phyloP scores from a whole-genome alignment of 805 yeast genomes.

The Grigorovia yakushimaensis region DNA sequence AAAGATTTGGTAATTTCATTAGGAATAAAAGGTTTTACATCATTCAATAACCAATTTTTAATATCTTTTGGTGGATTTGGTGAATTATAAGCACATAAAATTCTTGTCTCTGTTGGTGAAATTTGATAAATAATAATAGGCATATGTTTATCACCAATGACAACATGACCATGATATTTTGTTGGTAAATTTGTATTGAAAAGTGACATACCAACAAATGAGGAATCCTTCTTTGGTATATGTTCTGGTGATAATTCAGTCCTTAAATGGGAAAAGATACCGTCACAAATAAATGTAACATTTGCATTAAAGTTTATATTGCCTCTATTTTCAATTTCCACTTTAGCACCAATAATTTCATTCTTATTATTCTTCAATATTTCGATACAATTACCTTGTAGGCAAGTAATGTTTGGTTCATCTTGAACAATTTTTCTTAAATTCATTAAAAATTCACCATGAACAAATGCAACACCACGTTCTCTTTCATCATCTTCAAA shows the following conservation, averaged over 20 bases:
- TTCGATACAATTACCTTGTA: conserved; percentile 77
- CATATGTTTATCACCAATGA: conserved; percentile 66
- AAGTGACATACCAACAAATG: conserved; percentile 78
- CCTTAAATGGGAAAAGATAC: conserved; percentile 88
- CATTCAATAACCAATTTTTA: conserved; percentile 45
- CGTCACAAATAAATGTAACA: conserved; percentile 78
- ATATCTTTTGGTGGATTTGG: conserved; percentile 64
- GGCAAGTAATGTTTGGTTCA: conserved; percentile 65
- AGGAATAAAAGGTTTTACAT: conserved; percentile 67
- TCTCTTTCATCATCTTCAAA: conserved; percentile 52
- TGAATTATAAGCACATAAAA: conserved; percentile 78
- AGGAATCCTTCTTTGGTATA: conserved; percentile 63
- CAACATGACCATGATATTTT: conserved; percentile 78
- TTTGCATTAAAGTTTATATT: conserved; percentile 43
- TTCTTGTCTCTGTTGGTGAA: conserved; percentile 71
- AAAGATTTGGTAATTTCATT: conserved; percentile 56
- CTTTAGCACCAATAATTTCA: conserved; percentile 69
- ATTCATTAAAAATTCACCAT: conserved; percentile 77
- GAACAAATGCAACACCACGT: conserved; percentile 82
- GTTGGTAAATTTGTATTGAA: conserved; percentile 67
- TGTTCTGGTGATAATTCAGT: conserved; percentile 53
- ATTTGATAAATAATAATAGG: conserved; percentile 88
- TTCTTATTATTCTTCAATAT: conserved; percentile 43
- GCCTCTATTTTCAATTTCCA: conserved; percentile 37
- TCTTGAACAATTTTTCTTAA: conserved; percentile 57